These are phyloP conservation scores for Lachancea meyersii DNA, from an alignment of 805 yeast genomes.

Conservation along the genomic window DNA sequence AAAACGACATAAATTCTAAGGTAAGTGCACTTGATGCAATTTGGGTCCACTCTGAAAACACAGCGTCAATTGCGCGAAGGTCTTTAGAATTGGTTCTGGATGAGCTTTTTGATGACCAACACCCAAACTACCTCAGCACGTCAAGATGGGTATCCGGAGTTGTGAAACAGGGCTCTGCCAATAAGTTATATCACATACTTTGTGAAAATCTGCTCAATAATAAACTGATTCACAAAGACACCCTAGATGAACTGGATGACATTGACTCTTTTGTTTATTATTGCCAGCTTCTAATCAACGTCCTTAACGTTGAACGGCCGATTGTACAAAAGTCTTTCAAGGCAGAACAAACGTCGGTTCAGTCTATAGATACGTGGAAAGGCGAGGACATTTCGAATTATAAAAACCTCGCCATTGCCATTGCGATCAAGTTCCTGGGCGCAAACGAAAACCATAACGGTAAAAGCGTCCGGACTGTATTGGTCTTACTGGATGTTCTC, in stretches of 20 bases:
- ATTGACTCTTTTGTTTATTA: constrained; percentile 57
- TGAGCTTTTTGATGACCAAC: constrained; percentile 42
- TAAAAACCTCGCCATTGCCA: constrained; percentile 46
- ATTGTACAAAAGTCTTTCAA: constrained; percentile 43
- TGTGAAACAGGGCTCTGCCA: constrained; percentile 48
- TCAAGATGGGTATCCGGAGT: constrained; percentile 45
- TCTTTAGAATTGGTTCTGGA: constrained; percentile 69
- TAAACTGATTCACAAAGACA: constrained; percentile 30
- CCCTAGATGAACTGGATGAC: constrained; percentile 47
- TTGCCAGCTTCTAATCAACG: constrained; percentile 44
- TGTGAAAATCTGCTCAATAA: constrained; percentile 47
- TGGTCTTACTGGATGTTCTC: constrained; percentile 42
- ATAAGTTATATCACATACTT: constrained; percentile 54
- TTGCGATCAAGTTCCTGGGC: constrained; percentile 43
- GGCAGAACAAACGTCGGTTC: constrained; percentile 54
- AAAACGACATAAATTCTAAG: constrained; percentile 36
- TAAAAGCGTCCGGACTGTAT: constrained; percentile 37
- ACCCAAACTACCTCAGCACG: constrained; percentile 39
- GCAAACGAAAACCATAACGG: constrained; percentile 29
- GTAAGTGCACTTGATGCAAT: constrained; percentile 54
- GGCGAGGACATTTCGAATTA: constrained; percentile 50
- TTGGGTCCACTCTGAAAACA: constrained; percentile 64
- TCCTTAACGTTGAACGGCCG: constrained; percentile 43
- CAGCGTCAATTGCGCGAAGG: constrained; percentile 37
- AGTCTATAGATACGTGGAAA: constrained; percentile 29